phyloP scores from a whole-genome alignment of 306 rosid species.

The Glycine tomentella region DNA sequence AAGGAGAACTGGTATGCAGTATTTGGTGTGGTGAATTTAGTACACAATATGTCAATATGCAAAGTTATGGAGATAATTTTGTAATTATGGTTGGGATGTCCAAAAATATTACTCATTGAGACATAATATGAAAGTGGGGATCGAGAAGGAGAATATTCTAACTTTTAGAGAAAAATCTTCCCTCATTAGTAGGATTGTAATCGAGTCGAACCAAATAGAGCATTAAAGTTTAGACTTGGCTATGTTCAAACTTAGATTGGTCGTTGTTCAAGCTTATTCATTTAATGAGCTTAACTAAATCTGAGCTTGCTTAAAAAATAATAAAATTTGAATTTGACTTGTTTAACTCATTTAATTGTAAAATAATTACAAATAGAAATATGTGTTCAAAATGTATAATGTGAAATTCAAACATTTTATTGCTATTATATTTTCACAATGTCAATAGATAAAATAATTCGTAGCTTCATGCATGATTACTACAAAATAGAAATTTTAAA shows the following conservation, averaged over 20 bases:
- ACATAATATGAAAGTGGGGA: not conserved
- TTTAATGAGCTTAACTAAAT: not conserved
- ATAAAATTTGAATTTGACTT: too few species aligned
- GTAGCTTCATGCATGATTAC: too few species aligned
- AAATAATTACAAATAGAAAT: too few species aligned
- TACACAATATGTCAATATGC: too few species aligned
- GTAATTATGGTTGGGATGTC: not conserved
- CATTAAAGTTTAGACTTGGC: too few species aligned
- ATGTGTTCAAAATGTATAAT: too few species aligned
- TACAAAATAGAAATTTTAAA: too few species aligned
- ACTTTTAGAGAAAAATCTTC: not conserved
- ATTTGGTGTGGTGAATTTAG: too few species aligned
- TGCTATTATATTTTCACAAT: not conserved
- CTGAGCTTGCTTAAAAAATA: not conserved
- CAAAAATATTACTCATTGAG: not conserved
- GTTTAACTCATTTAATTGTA: too few species aligned
- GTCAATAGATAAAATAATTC: not conserved
- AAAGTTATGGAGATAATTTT: not conserved
- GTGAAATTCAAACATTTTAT: not conserved
- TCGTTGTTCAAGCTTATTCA: too few species aligned
- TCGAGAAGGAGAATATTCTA: not conserved
- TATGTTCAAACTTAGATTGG: too few species aligned
- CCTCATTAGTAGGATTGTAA: not conserved
- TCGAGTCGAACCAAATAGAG: not conserved
- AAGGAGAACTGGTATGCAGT: too few species aligned